Conservation (phyloP, 805 yeast species). For the Scheffersomyces coipomensis region DNA sequence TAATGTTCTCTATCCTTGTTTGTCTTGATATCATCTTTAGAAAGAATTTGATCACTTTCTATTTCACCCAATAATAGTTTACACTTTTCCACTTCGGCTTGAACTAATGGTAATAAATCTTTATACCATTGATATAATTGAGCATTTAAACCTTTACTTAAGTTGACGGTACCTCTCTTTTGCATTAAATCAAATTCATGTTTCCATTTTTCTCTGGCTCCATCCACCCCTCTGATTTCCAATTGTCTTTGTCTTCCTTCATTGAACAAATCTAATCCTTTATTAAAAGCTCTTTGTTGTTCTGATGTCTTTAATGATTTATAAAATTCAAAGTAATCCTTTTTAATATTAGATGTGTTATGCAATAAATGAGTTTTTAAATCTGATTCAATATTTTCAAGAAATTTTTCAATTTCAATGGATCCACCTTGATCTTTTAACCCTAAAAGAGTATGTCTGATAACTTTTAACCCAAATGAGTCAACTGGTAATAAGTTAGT, state of each 20-base stretch:
- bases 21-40: conserved; percentile 18
- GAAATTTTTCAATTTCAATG: conserved; percentile 20
- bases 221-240: conserved; percentile 78
- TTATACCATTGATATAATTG: conserved; percentile 84
- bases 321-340: conserved; percentile 70
- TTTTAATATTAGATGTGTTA: conserved; percentile 33
- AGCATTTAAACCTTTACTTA: conserved; percentile 56
- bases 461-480: conserved; percentile 73
- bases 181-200: conserved; percentile 69
- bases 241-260: conserved; percentile 71
- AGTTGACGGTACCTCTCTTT: conserved; percentile 48
- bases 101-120: conserved; percentile 66
- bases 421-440: conserved; percentile 22
- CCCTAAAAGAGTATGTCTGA: conserved; percentile 67
- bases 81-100: conserved; percentile 63
- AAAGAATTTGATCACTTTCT: conserved; percentile 10
- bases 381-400: conserved; percentile 27
- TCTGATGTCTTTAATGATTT: conserved; percentile 46
- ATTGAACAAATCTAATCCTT: conserved; percentile 66
- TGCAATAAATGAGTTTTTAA: conserved; percentile 23
- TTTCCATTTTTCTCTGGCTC: conserved; percentile 88
- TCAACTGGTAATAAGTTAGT: conserved; percentile 63
- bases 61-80: conserved; percentile 38
- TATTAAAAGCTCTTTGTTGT: conserved; percentile 53
- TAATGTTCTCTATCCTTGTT: conserved; percentile 48